A percentile compares a stretch with the other conserved stretches of the same genome.
Conservation (phyloP, 768 basidiomycete genomes). For the Amanita exitialis region DNA sequence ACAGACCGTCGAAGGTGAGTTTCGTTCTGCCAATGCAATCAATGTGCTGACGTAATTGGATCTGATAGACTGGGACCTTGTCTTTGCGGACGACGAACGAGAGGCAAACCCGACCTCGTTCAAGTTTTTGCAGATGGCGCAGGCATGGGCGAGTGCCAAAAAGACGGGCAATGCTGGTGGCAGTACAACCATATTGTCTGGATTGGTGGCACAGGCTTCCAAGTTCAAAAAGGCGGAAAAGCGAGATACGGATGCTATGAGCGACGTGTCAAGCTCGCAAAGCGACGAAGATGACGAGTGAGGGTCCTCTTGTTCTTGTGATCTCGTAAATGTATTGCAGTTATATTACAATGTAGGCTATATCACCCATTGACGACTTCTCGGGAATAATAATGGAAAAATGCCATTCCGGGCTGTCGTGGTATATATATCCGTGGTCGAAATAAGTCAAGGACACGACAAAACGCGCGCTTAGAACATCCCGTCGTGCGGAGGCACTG, state of each 20-base stretch:
- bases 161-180: slow-evolving; percentile 27
- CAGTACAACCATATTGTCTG: slow-evolving; percentile 28
- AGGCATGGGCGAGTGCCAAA: slow-evolving; percentile 70
- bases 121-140: slow-evolving; percentile 94
- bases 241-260: slow-evolving; percentile 26
- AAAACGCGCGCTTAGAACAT: slow-evolving; percentile 10
- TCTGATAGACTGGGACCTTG: slow-evolving; percentile 78
- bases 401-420: neutral
- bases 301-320: neutral
- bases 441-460: no score
- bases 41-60: neutral
- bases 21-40: neutral
- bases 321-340: neutral
- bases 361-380: neutral
- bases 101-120: slow-evolving; percentile 89
- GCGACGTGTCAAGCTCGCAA: slow-evolving; percentile 49
- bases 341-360: neutral
- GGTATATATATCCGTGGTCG: no score
- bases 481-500: slow-evolving; percentile 30
- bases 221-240: slow-evolving; percentile 9
- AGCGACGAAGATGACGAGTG: slow-evolving; percentile 19
- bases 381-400: neutral
- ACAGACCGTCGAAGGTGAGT: slow-evolving; percentile 75
- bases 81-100: slow-evolving; percentile 93
- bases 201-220: slow-evolving; percentile 33